Conservation (phyloP, 1,139 yeast species). For the Eremothecium coryli region DNA sequence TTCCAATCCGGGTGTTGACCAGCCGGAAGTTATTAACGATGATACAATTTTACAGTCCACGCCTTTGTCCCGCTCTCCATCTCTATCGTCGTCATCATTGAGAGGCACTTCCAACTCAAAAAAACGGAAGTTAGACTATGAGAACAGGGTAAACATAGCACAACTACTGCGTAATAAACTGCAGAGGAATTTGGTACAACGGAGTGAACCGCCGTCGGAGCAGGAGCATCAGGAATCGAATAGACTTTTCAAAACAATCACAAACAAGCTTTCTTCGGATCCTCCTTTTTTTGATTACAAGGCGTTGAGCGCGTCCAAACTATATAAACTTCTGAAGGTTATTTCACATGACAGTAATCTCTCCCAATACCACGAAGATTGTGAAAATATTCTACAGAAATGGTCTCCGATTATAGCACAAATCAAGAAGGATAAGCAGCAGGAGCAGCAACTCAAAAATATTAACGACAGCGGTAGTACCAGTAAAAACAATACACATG, state of each 20-base stretch:
- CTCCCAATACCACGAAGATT: conserved; percentile 25
- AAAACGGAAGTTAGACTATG: conserved; percentile 19
- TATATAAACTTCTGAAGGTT: conserved; percentile 27
- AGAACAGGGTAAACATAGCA: conserved; percentile 24
- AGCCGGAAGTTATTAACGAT: not conserved
- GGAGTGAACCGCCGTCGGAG: conserved; percentile 23
- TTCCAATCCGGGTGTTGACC: not conserved
- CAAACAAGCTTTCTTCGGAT: conserved; percentile 18
- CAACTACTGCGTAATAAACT: conserved; percentile 26
- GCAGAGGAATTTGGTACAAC: conserved; percentile 27
- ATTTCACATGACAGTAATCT: conserved; percentile 22
- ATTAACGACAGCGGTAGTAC: not conserved
- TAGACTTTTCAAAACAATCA: conserved; percentile 22
- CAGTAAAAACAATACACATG: no score
- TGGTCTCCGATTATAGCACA: conserved; percentile 22
- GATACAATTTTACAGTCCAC: not conserved
- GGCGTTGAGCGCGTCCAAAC: conserved; percentile 23
- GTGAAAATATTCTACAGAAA: conserved; percentile 18
- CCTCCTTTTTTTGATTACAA: conserved; percentile 28
- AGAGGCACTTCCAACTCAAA: conserved; percentile 7
- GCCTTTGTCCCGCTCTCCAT: not conserved
- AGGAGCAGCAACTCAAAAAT: conserved; percentile 1
- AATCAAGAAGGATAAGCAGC: conserved; percentile 21
- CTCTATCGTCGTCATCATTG: conserved; percentile 3
- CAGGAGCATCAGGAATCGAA: conserved; percentile 24